Evolutionary conservation across 2,329 filamentous ascomycete genomes (phyloP).

Genomic region (Beauveria sp.): DNA sequence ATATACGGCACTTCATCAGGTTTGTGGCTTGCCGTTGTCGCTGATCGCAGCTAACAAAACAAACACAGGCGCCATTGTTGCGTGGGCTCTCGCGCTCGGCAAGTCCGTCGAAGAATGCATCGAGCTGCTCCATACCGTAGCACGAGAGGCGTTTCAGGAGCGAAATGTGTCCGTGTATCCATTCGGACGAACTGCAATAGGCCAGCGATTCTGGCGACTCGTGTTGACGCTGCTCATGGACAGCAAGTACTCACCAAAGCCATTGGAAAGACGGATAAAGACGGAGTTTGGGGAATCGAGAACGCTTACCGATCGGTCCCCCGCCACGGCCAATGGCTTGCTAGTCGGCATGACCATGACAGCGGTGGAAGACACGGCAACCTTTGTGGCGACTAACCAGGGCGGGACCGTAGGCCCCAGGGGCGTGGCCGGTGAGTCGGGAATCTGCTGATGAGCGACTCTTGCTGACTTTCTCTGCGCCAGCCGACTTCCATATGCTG

Average conservation of each 20-base stretch:
- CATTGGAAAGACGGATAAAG: no score
- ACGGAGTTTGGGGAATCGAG: background rate
- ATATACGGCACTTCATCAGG: no score
- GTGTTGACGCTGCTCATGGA: background rate
- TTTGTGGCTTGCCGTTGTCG: no score
- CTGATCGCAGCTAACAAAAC: background rate
- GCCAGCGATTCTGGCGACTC: background rate
- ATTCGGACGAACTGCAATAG: background rate
- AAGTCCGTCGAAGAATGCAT: background rate
- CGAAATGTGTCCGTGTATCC: background rate
- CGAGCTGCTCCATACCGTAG: background rate
- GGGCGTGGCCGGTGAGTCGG: background rate
- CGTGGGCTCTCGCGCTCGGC: background rate
- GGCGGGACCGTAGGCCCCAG: background rate
- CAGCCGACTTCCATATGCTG: background rate
- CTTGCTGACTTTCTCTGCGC: no score
- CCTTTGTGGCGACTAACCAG: background rate
- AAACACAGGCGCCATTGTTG: background rate
- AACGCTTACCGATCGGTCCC: background rate
- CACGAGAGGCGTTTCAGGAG: background rate
- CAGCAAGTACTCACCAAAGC: background rate
- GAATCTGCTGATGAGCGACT: background rate
- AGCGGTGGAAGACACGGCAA: background rate
- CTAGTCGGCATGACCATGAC: background rate
- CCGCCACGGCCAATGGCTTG: background rate